Base-by-base conservation (phyloP, 305 asterid genomes). In the Lippia alba region DNA sequence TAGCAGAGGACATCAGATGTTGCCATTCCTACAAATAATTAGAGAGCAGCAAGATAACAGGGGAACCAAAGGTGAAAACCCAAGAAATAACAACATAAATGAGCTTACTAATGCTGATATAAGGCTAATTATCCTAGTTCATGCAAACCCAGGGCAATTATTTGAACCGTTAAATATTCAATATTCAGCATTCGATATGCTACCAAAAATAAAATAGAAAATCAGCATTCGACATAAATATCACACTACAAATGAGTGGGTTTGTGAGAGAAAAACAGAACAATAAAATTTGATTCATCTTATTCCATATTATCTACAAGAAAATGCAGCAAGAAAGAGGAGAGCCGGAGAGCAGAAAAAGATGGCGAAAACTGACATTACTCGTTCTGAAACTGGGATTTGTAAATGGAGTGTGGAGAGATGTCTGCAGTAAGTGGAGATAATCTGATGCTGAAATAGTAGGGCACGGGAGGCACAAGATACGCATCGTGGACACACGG, bases 401-500 rank as follows among this genome's bases (percentile, higher is more conserved):
- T 51, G 56, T 51, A 51, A 51, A 51, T 16, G 30, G 56, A 51
- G 32, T 16, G 3, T 15, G 12, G 24, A 51, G 56, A 51, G 64
- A 67, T 72, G 67, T 83, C 51, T 53, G 79, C 81, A 54, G 78
- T 68, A 40, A 86, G 15, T 3, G 92, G 87, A 24, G 73, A 81
- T 44, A 89, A 69, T 68, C 96, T 80, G 82, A 89, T 57, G 67
- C 79, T 70, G 84, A 87, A 89, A 67, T 81, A 69, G 78, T 80
- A 85, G 2, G 89, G 85, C 44, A 78, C 76, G 2, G 91, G 59
- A 54, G 86, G 96, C 62, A 87, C 79, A 16, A 87, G 88, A 58
- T 85, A 89, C 32, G 72, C 57, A 6, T 85, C 87, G 48, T 87
- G 91, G 56, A 89, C 91, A 63, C 85, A 66, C 18, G 96, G 93